A percentile compares a stretch with the other conserved stretches of the same genome.
Evolutionary conservation across 2,329 filamentous ascomycete species (phyloP).

Genomic region (Penicillium janthinellum): DNA sequence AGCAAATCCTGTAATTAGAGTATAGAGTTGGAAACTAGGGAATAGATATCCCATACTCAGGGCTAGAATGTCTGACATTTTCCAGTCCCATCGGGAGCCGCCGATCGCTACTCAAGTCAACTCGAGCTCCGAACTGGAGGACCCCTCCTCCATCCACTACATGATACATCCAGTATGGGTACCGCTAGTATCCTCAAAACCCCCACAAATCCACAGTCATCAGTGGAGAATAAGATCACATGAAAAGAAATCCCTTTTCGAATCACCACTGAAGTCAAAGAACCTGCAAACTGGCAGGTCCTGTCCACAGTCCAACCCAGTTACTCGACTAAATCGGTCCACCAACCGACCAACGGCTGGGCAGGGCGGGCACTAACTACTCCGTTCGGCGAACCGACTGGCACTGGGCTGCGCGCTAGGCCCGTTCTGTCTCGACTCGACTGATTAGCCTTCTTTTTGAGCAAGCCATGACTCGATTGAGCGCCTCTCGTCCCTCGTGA

Average conservation of each 20-base stretch:
- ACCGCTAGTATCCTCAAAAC: neutral
- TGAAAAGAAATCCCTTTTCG: neutral
- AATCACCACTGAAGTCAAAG: too few relatives aligned
- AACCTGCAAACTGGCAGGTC: constrained; percentile 5
- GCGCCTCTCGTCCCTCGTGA: neutral
- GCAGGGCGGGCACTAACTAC: neutral
- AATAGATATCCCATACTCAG: neutral
- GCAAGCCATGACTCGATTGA: neutral
- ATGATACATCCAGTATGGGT: too few relatives aligned
- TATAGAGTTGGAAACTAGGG: neutral
- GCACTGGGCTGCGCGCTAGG: neutral
- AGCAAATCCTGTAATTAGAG: neutral
- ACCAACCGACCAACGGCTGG: neutral
- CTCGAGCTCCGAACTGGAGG: constrained; percentile 12
- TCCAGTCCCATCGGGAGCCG: neutral
- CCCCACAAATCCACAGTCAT: neutral
- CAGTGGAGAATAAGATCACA: neutral
- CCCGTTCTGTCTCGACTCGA: neutral
- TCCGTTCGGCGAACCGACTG: neutral
- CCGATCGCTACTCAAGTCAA: constrained; percentile 19
- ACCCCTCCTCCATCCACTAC: neutral
- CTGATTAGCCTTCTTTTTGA: neutral
- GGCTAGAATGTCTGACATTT: neutral
- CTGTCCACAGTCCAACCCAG: neutral
- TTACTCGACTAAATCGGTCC: neutral